These are phyloP conservation scores for Talaromyces atroroseus DNA, from an alignment of 2,329 filamentous ascomycete species.

Conservation along the genomic window DNA sequence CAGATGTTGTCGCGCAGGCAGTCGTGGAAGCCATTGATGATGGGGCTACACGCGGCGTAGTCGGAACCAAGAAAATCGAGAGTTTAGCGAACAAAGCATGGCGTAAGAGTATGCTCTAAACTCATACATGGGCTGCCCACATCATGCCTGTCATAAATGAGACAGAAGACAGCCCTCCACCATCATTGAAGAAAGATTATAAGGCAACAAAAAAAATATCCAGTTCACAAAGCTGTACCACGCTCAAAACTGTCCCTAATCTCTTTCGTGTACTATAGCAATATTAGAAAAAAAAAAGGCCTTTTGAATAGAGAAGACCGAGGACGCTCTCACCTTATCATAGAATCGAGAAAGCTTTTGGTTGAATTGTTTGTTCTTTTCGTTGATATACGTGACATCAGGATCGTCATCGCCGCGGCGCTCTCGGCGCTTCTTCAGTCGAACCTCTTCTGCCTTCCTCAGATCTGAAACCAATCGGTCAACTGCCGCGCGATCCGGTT, in stretches of 20 bases:
- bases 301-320: not conserved
- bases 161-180: not conserved
- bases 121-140: not conserved
- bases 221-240: conserved; percentile 71
- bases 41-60: conserved; percentile 63
- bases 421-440: conserved; percentile 80
- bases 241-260: conserved; percentile 97
- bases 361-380: conserved; percentile 99
- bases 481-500: conserved; percentile 78
- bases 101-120: conserved; percentile 82
- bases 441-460: conserved; percentile 78
- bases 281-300: conserved; percentile 14
- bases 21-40: conserved; percentile 82
- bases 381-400: conserved; percentile 98
- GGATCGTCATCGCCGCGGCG: conserved; percentile 76
- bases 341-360: conserved; percentile 94
- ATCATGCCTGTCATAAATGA: not conserved
- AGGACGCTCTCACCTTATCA: conserved; percentile 60
- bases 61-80: conserved; percentile 77
- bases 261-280: conserved; percentile 72
- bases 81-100: conserved; percentile 73
- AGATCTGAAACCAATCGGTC: conserved; percentile 83
- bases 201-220: not conserved
- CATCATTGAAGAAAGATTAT: not conserved
- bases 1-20: conserved; percentile 79